phyloP scores from a whole-genome alignment of 2,329 filamentous ascomycete species.

The Bimuria novae-zelandiae region DNA sequence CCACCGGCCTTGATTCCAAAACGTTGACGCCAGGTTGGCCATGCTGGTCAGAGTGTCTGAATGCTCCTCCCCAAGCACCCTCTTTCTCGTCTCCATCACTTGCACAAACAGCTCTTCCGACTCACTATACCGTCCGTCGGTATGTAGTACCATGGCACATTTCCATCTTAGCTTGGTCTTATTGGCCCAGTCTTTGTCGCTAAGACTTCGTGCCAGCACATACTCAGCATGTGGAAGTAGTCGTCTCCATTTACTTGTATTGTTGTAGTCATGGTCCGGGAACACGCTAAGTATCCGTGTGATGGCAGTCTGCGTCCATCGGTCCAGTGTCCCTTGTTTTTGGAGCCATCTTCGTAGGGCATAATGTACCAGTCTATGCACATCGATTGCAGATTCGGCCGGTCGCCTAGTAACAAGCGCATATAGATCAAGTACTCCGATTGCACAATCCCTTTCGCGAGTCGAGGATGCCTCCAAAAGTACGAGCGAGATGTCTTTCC shows the following conservation, averaged over 20 bases:
- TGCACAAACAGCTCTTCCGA: no score
- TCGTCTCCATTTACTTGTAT: constrained; percentile 20
- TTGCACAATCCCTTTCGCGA: constrained; percentile 11
- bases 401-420: constrained; percentile 9
- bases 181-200: neutral
- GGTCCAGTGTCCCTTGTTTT: neutral
- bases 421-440: constrained; percentile 14
- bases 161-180: constrained; percentile 9
- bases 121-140: constrained; percentile 14
- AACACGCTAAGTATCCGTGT: constrained; percentile 13
- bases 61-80: no score
- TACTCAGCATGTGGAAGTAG: constrained; percentile 14
- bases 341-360: constrained; percentile 10
- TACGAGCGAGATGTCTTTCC: constrained; percentile 13
- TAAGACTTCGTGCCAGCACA: constrained; percentile 5
- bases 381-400: constrained; percentile 9
- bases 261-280: constrained; percentile 13
- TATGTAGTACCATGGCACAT: constrained; percentile 11
- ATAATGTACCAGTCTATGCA: constrained; percentile 18
- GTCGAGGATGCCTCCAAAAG: constrained; percentile 12
- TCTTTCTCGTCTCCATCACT: no score
- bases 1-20: no score
- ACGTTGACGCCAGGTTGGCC: no score
- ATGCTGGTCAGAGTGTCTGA: no score
- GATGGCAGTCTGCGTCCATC: constrained; percentile 12